Evolutionary conservation across 768 basidiomycete genomes (phyloP).

Genomic region (Phanerodontia chrysosporium): DNA sequence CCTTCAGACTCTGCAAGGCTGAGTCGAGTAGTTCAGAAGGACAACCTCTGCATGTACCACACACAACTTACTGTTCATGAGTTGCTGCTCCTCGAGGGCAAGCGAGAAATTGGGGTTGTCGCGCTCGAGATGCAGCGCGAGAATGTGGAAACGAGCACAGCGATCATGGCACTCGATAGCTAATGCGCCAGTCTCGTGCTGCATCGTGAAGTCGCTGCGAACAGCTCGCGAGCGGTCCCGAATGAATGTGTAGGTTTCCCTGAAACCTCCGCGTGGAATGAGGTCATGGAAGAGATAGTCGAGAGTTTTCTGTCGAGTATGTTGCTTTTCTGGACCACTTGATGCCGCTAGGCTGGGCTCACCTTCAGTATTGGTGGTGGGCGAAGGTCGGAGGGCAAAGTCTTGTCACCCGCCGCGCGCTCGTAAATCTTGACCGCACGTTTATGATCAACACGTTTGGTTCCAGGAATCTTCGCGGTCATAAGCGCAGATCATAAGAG

Average conservation of each 20-base stretch:
- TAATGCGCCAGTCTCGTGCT: slow-evolving; percentile 68
- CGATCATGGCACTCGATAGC: slow-evolving; percentile 92
- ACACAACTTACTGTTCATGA: slow-evolving; percentile 76
- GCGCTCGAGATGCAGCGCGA: slow-evolving; percentile 67
- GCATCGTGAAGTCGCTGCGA: slow-evolving; percentile 92
- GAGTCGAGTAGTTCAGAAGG: background rate
- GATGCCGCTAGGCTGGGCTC: slow-evolving; percentile 10
- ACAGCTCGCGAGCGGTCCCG: slow-evolving; percentile 89
- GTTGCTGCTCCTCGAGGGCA: slow-evolving; percentile 79
- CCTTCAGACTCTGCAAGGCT: slow-evolving; percentile 91
- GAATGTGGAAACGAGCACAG: slow-evolving; percentile 90
- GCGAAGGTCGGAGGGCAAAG: slow-evolving; percentile 85
- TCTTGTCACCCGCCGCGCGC: slow-evolving; percentile 90
- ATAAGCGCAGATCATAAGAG: slow-evolving; percentile 29
- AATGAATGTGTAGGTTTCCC: slow-evolving; percentile 74
- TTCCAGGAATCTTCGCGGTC: slow-evolving; percentile 63
- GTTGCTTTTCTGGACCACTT: background rate
- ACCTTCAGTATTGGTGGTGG: slow-evolving; percentile 83
- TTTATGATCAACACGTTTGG: slow-evolving; percentile 79
- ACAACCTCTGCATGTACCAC: background rate
- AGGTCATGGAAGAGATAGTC: slow-evolving; percentile 91
- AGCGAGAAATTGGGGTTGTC: slow-evolving; percentile 55
- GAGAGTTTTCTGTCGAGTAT: slow-evolving; percentile 59
- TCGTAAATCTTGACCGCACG: slow-evolving; percentile 95
- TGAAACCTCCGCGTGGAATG: slow-evolving; percentile 64